Percentiles rank a stretch among this genome's conserved stretches.
Conservation (phyloP, 129 eudicot species). For the Calendula officinalis region DNA sequence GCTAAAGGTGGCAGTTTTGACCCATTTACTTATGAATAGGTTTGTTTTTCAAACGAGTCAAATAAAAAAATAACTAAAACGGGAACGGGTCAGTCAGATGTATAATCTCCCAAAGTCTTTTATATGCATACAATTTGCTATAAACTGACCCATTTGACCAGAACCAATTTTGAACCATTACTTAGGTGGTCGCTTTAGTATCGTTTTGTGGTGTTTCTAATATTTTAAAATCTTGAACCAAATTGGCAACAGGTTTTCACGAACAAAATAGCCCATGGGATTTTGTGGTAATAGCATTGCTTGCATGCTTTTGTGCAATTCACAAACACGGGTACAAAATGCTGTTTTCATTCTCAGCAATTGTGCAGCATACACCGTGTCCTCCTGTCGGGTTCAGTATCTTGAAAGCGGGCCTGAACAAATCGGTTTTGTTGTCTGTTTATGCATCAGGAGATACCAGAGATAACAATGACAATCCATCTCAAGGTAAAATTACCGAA, state of each 20-base stretch:
- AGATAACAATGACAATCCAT: constrained; percentile 31
- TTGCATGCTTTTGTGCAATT: constrained; percentile 50
- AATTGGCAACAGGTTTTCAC: constrained; percentile 38
- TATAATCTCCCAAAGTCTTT: no score
- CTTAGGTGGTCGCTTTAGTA: constrained; percentile 16
- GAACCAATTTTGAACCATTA: not conserved
- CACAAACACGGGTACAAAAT: constrained; percentile 47
- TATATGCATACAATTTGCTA: not conserved
- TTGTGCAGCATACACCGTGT: constrained; percentile 47
- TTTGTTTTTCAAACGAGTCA: not conserved
- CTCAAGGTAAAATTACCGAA: constrained; percentile 37
- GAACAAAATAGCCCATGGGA: constrained; percentile 40
- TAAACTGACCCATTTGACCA: not conserved
- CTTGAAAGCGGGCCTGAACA: constrained; percentile 53
- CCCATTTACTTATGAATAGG: no score
- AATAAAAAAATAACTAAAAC: not conserved
- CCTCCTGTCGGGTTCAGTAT: constrained; percentile 53
- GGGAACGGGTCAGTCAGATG: no score
- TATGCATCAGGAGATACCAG: constrained; percentile 37
- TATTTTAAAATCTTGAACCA: not conserved
- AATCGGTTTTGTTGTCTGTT: constrained; percentile 50
- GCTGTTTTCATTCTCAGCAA: constrained; percentile 50
- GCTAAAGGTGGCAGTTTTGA: no score
- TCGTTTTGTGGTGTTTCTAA: constrained; percentile 1
- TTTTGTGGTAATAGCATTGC: constrained; percentile 42